A percentile compares a stretch with the other conserved stretches of the same genome.
Evolutionary conservation across 495 filamentous ascomycete genomes (phyloP).

Genomic region (Penicillium macrosclerotiorum): DNA sequence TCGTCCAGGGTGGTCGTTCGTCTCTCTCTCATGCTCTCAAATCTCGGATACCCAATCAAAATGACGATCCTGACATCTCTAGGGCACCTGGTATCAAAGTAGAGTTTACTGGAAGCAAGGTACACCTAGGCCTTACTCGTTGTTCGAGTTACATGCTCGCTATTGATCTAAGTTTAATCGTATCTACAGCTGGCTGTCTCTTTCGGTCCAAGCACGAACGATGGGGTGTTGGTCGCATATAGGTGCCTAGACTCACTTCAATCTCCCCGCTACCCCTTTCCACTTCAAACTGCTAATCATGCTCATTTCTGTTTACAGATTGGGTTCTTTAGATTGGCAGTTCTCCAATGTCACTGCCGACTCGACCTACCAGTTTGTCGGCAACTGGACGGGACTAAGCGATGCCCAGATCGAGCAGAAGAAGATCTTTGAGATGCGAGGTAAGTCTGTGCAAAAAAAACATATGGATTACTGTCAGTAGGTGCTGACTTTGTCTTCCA

Average conservation of each 20-base stretch:
- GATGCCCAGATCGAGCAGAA: conserved; percentile 9
- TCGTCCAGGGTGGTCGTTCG: conserved; percentile 41
- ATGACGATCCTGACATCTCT: conserved; percentile 8
- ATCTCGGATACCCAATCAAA: not conserved
- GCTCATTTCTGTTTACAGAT: conserved; percentile 29
- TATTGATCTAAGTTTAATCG: not conserved
- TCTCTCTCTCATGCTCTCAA: conserved; percentile 6
- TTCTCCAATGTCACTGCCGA: conserved; percentile 65
- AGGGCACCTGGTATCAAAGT: conserved; percentile 61
- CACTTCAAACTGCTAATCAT: too few species aligned
- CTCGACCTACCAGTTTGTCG: conserved; percentile 60
- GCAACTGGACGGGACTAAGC: conserved; percentile 20
- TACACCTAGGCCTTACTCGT: conserved; percentile 18
- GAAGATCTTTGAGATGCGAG: conserved; percentile 38
- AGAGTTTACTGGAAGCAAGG: conserved; percentile 60
- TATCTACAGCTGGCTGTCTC: conserved; percentile 50
- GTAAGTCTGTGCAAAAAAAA: too few species aligned
- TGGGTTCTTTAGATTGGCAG: conserved; percentile 63
- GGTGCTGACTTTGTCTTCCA: conserved; percentile 18
- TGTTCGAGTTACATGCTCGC: not conserved
- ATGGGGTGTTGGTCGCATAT: conserved; percentile 59
- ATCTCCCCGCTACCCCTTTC: not conserved
- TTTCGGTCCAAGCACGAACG: conserved; percentile 57
- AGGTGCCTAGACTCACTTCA: conserved; percentile 18
- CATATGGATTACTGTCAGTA: not conserved